Conservation (phyloP, 2,329 filamentous ascomycete genomes). For the Daldinia sp. region DNA sequence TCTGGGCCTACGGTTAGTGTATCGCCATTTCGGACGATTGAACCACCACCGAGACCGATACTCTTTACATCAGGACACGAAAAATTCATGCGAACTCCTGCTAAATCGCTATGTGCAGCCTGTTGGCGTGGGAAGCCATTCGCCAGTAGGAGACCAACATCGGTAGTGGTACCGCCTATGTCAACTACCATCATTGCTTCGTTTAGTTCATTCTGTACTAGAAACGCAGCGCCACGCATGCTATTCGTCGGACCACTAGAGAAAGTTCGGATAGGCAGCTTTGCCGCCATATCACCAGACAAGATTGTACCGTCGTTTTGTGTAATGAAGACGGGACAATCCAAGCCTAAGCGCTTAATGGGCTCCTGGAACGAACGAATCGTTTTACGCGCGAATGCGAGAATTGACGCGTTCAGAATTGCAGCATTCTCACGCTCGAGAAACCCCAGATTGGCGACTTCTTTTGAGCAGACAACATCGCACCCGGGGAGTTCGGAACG, state of each 20-base stretch:
- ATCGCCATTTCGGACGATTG: constrained; percentile 61
- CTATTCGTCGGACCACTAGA: constrained; percentile 74
- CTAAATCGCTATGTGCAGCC: constrained; percentile 71
- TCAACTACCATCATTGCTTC: constrained; percentile 71
- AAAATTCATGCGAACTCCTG: constrained; percentile 73
- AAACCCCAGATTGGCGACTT: constrained; percentile 66
- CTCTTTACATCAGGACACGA: constrained; percentile 69
- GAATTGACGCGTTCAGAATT: constrained; percentile 72
- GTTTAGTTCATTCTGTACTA: constrained; percentile 56
- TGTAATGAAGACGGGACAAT: constrained; percentile 70
- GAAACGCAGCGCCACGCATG: constrained; percentile 72
- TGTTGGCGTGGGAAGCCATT: constrained; percentile 74
- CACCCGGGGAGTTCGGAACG: constrained; percentile 55
- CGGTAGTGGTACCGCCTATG: constrained; percentile 75
- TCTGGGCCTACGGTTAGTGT: constrained; percentile 68
- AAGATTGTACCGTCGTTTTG: constrained; percentile 74
- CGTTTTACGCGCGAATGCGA: constrained; percentile 67
- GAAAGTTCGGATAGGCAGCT: constrained; percentile 71
- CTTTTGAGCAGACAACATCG: constrained; percentile 64
- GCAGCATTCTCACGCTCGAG: constrained; percentile 74
- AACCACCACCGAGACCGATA: constrained; percentile 71
- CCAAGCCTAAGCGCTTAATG: constrained; percentile 61
- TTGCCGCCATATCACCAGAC: constrained; percentile 64
- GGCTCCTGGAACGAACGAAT: constrained; percentile 68
- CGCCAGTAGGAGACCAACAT: constrained; percentile 70